These are phyloP conservation scores for Morella rubra DNA, from an alignment of 306 rosid genomes.

Conservation along the genomic window DNA sequence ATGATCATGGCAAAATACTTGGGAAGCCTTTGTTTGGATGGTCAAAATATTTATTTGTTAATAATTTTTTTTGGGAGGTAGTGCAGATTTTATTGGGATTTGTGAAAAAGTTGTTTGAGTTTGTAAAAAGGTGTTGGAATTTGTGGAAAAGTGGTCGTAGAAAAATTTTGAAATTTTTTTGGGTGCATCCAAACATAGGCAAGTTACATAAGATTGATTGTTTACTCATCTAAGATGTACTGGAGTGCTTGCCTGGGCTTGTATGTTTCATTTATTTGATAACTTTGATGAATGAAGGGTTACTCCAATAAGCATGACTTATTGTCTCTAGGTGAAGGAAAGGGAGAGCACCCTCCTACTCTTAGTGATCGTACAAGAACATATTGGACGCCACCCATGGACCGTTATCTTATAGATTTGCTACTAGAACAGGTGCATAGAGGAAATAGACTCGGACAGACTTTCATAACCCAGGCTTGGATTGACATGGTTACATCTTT, in stretches of 20 bases:
- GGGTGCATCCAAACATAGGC: too few relatives aligned
- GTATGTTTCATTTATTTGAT: constrained; percentile 22
- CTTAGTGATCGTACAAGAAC: constrained; percentile 67
- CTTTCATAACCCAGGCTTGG: constrained; percentile 76
- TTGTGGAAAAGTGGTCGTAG: too few relatives aligned
- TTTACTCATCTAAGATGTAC: constrained; percentile 3
- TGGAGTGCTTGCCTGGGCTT: constrained; percentile 12
- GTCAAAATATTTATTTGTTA: too few relatives aligned
- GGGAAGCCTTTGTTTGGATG: background rate
- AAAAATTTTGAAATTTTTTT: too few relatives aligned
- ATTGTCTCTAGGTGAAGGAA: constrained; percentile 46
- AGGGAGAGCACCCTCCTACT: constrained; percentile 34
- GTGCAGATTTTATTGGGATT: too few relatives aligned
- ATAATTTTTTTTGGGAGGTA: too few relatives aligned
- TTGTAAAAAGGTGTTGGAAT: too few relatives aligned
- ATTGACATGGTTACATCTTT: constrained; percentile 54
- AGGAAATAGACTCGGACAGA: constrained; percentile 67
- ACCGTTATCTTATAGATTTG: constrained; percentile 62
- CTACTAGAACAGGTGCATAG: constrained; percentile 57
- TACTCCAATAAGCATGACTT: constrained; percentile 16
- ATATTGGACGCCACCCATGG: constrained; percentile 83
- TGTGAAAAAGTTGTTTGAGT: too few relatives aligned
- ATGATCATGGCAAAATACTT: background rate
- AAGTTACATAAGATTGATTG: background rate
- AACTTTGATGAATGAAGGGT: constrained; percentile 21